Percentiles rank a stretch among this genome's conserved stretches.
Evolutionary conservation across 257 asterid species (phyloP).

Genomic region (Nicotiana knightiana): DNA sequence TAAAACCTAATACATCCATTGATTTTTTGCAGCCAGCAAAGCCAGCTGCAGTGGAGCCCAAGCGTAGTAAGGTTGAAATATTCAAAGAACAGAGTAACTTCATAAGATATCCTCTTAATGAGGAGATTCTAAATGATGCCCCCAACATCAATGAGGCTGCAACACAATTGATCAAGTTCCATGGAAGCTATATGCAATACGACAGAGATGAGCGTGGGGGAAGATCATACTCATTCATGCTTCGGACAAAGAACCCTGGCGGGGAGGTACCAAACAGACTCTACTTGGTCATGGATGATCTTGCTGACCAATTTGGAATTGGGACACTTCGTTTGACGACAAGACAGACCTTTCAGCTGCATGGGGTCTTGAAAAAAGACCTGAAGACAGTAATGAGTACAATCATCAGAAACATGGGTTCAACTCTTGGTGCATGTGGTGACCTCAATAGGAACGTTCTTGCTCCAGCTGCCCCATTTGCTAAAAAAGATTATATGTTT

Average conservation of each 20-base stretch:
- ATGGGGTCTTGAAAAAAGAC: constrained; percentile 80
- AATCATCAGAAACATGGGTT: constrained; percentile 80
- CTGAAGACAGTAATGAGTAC: constrained; percentile 95
- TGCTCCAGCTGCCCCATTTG: constrained; percentile 86
- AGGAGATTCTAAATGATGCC: constrained; percentile 76
- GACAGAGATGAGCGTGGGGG: constrained; percentile 89
- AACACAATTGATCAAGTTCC: constrained; percentile 89
- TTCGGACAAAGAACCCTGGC: constrained; percentile 93
- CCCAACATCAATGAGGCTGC: constrained; percentile 85
- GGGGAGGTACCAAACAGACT: constrained; percentile 90
- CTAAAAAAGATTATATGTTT: constrained; percentile 69
- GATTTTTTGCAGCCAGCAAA: constrained; percentile 57
- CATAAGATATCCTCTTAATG: constrained; percentile 89
- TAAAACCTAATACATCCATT: not conserved
- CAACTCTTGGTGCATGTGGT: constrained; percentile 98
- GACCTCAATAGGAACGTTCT: constrained; percentile 93
- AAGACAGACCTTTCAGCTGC: constrained; percentile 95
- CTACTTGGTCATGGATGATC: constrained; percentile 86
- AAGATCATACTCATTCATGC: constrained; percentile 87
- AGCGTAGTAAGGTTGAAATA: constrained; percentile 93
- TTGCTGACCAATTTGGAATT: constrained; percentile 91
- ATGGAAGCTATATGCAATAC: constrained; percentile 95
- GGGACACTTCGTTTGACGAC: constrained; percentile 95
- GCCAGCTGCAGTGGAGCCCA: constrained; percentile 59
- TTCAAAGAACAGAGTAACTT: constrained; percentile 86